phyloP scores from a whole-genome alignment of 2,329 filamentous ascomycete species.

The Sphaceloma murrayae region DNA sequence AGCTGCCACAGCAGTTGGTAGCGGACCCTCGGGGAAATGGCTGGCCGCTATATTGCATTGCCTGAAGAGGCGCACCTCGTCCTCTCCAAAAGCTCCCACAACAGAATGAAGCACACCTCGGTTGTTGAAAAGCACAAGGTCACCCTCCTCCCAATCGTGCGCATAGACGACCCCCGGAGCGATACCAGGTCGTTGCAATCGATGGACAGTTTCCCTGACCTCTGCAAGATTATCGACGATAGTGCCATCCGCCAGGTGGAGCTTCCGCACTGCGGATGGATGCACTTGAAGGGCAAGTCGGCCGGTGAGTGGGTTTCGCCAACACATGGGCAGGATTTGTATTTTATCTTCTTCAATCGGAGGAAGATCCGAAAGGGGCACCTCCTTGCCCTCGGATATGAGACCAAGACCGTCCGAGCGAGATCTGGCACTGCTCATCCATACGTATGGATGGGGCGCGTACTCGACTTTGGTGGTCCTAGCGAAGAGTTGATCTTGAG shows the following conservation, averaged over 20 bases:
- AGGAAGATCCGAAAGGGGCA: conserved; percentile 51
- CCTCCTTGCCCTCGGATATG: conserved; percentile 55
- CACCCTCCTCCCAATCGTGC: conserved; percentile 68
- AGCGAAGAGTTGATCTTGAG: conserved; percentile 57
- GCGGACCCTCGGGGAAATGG: conserved; percentile 45
- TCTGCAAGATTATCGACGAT: conserved; percentile 58
- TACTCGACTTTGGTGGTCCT: conserved; percentile 62
- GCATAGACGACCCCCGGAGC: conserved; percentile 58
- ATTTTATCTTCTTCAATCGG: conserved; percentile 56
- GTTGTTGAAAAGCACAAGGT: conserved; percentile 71
- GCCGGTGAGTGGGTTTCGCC: conserved; percentile 64
- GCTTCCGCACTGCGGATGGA: conserved; percentile 58
- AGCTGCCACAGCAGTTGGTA: background rate
- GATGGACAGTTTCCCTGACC: conserved; percentile 62
- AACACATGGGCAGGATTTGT: conserved; percentile 65
- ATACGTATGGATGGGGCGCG: conserved; percentile 70
- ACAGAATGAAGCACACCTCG: conserved; percentile 65
- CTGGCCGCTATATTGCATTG: conserved; percentile 72
- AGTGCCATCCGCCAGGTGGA: conserved; percentile 56
- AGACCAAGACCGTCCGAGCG: conserved; percentile 62
- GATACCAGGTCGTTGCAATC: conserved; percentile 63
- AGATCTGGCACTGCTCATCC: conserved; percentile 63
- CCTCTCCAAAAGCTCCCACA: conserved; percentile 61
- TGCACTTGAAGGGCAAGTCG: conserved; percentile 63
- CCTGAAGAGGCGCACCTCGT: conserved; percentile 65